Evolutionary conservation across 1,284 basidiomycete species (phyloP), one percentile per base, ranked within the genome.

Genomic region (Cerioporus squamosus): DNA sequence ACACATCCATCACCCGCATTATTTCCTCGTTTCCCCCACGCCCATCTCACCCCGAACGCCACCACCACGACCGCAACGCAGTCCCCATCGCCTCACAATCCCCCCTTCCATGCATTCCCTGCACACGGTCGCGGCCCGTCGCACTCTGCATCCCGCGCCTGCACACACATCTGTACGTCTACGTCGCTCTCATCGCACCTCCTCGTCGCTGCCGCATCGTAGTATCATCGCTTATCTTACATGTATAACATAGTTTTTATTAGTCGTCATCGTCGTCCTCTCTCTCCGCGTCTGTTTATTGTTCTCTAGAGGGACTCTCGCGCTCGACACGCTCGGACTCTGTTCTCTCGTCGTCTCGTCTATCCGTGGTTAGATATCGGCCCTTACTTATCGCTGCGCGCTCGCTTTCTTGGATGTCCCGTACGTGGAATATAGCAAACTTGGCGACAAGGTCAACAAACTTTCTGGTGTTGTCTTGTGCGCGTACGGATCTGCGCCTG

Each of bases 221-320:
- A 61, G 59, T 22, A 42, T 22, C 40, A n/a, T 22, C 51, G 51
- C 57, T 49, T 64, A 64, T 36, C 29, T 14, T 64, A 64, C 56
- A 59, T 64, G 62, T 64, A 64, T 54, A 52, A 36, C 59, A 15
- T 64, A 64, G 51, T 61, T 38, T 40, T 36, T 38, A n/a, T 17
- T 24, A n/a, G 26, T 18, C 22, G 42, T 40, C 23, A 5, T 15
- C 39, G 54, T 29, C 22, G 26, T 3, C 12, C 33, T 36, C 33
- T 36, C 14, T 36, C 4, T 12, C 3, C 33, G 12, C 12, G 3
- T 36, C 33, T 33, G 53, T 57, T 59, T 60, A 58, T 59, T 60
- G 62, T 42, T 46, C 47, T 36, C 38, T 60, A 60, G 59, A 60
- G 59, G 59, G 54, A 60, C 56, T 46, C 31, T 61, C 55, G 49